Base-by-base conservation (phyloP, 768 basidiomycete species). In the Roridomyces roridus region DNA sequence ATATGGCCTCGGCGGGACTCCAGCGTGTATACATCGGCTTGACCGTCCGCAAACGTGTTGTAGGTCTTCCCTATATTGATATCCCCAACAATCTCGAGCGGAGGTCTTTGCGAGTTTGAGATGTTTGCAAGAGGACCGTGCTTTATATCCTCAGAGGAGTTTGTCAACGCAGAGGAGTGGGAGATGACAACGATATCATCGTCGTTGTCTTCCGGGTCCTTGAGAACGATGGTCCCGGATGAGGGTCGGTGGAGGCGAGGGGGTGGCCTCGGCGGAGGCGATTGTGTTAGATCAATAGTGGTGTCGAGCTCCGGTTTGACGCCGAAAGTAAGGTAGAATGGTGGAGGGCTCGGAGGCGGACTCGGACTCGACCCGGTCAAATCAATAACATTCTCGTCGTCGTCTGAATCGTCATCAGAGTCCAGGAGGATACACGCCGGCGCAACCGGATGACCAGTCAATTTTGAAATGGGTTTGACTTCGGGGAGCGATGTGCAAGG, bases 1-100 rank as follows among this genome's bases (percentile, higher is more conserved):
- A 53, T 36, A 37, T 65, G 60, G 0, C 68, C 68, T 0, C 52
- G 65, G 18, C 26, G 15, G 6, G 52, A 41, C 45, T 69, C 58
- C 5, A 36, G 46, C 1, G 25, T 44, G 17, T 53, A 60, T 2
- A 67, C 20, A 31, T 46, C 63, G 1, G 35, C 45, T 6, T 46
- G 41, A 3, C 57, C 65, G 7, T 56, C 54, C 6, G 60, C 52
- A 1, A 59, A 45, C 1, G 55, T 40, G 6, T 36, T 25, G 24
- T 56, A 65, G 14, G 25, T 18, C 20, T 21, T 31, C n/a, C 41
- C 42, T 25, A 50, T 55, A 14, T 44, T 28, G 37, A 42, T 48
- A 24, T 34, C 40, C 1, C 34, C 24, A n/a, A 53, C 17, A 20
- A 48, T 42, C 12, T 40, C 35, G 29, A 56, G 57, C 21, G 47